A percentile compares a stretch with the other conserved stretches of the same genome.
Conservation (phyloP, 495 filamentous ascomycete species). For the Lasiosphaeriaceae sp. region DNA sequence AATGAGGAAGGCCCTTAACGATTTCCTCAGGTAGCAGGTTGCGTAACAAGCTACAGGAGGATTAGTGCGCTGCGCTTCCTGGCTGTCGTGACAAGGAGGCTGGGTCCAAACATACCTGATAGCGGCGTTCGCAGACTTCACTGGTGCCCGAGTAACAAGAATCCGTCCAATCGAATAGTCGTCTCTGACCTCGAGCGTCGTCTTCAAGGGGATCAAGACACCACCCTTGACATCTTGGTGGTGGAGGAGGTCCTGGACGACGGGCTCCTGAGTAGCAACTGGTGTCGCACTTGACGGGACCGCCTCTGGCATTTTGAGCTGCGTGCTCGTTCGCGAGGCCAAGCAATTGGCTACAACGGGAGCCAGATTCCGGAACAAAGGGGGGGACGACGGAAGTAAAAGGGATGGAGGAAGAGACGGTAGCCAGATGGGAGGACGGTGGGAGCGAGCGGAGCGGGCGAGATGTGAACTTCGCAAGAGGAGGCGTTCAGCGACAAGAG, state of each 20-base stretch:
- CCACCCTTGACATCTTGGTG: conserved; percentile 30
- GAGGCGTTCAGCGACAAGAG: conserved; percentile 5
- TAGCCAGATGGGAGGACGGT: not conserved
- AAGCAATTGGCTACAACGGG: not conserved
- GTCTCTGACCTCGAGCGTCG: conserved; percentile 49
- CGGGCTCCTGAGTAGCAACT: conserved; percentile 26
- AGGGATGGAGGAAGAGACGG: not conserved
- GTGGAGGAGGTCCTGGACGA: conserved; percentile 26
- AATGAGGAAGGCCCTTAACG: conserved; percentile 66
- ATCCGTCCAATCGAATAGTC: conserved; percentile 43
- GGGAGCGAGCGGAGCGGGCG: not conserved
- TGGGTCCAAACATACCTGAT: conserved; percentile 41
- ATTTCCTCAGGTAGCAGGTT: conserved; percentile 50
- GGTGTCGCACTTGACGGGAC: conserved; percentile 19
- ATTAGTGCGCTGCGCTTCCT: conserved; percentile 4
- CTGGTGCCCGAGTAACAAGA: conserved; percentile 50
- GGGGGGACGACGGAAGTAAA: not conserved
- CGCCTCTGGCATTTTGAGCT: conserved; percentile 22
- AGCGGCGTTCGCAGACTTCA: conserved; percentile 48
- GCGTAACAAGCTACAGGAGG: conserved; percentile 42
- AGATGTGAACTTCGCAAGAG: not conserved
- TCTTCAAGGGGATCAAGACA: conserved; percentile 53
- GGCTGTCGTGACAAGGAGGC: not conserved
- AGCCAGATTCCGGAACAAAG: not conserved
- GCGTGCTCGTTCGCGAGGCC: not conserved